Evolutionary conservation across 208 protist genomes (phyloP).

Genomic region (Leishmania turanica): DNA sequence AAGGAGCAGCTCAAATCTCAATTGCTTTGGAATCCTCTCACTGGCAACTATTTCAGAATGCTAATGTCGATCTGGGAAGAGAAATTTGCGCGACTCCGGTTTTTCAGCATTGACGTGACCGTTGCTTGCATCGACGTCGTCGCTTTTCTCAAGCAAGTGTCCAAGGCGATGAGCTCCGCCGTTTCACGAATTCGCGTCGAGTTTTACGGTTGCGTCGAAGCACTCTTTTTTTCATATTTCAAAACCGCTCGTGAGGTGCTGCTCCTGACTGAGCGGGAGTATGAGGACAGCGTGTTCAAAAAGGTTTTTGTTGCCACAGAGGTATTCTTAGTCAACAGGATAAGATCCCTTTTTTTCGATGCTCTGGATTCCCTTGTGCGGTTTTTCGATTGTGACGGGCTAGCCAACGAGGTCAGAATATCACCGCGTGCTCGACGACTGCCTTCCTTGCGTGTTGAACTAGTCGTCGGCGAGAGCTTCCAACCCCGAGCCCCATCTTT

Average conservation of each 20-base stretch:
- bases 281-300: slow-evolving; percentile 51
- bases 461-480: slow-evolving; percentile 59
- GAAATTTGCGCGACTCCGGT: slow-evolving; percentile 48
- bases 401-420: slow-evolving; percentile 21
- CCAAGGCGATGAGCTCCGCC: slow-evolving; percentile 52
- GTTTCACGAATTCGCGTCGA: slow-evolving; percentile 83
- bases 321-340: slow-evolving; percentile 70
- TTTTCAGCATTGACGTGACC: slow-evolving; percentile 53
- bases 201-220: slow-evolving; percentile 81
- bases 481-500: slow-evolving; percentile 65
- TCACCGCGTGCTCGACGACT: slow-evolving; percentile 39
- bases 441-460: slow-evolving; percentile 51
- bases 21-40: slow-evolving; percentile 54
- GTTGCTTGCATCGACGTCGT: slow-evolving; percentile 44
- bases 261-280: slow-evolving; percentile 36
- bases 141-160: slow-evolving; percentile 61
- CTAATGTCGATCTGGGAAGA: slow-evolving; percentile 65
- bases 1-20: slow-evolving; percentile 38
- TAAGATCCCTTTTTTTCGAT: slow-evolving; percentile 58
- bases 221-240: slow-evolving; percentile 69
- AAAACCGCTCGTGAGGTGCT: slow-evolving; percentile 36
- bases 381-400: slow-evolving; percentile 55
- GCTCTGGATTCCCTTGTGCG: slow-evolving; percentile 52
- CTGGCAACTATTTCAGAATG: slow-evolving; percentile 58
- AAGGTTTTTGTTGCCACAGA: slow-evolving; percentile 69